phyloP scores from a whole-genome alignment of 2,329 filamentous ascomycete genomes.

The Fusarium dlaminii region DNA sequence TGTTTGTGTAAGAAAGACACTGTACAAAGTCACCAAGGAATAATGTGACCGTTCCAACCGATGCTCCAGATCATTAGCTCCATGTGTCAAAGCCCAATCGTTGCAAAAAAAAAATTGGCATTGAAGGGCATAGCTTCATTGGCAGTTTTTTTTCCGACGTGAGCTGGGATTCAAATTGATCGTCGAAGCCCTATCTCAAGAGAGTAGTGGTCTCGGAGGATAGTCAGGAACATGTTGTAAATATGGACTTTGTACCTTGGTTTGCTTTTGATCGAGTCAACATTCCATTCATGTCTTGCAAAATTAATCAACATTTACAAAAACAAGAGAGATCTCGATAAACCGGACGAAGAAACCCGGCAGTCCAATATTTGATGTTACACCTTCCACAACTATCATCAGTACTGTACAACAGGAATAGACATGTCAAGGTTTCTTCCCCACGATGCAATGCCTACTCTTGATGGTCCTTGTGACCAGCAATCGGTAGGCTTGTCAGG shows the following conservation, averaged over 20 bases:
- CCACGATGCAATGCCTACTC: conserved; percentile 8
- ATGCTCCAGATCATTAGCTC: conserved; percentile 9
- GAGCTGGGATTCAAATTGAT: conserved; percentile 33
- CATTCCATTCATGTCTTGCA: not conserved
- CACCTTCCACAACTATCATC: conserved; percentile 14
- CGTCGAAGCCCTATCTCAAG: conserved; percentile 36
- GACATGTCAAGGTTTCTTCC: not conserved
- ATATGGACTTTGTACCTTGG: conserved; percentile 6
- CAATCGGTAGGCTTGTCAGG: conserved; percentile 29
- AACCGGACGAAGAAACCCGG: not conserved
- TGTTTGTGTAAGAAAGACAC: not conserved
- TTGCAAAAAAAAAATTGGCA: conserved; percentile 22
- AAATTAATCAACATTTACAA: not conserved
- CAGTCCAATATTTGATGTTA: conserved; percentile 4
- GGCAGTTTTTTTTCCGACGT: conserved; percentile 36
- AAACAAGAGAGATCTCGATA: not conserved
- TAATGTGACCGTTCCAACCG: not conserved
- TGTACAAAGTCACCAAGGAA: not conserved
- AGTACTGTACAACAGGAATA: not conserved
- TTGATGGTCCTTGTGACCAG: conserved; percentile 3
- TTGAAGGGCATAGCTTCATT: conserved; percentile 27
- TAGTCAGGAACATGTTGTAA: conserved; percentile 42
- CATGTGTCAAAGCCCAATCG: conserved; percentile 14
- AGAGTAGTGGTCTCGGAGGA: conserved; percentile 26
- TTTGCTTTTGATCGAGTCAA: not conserved